Evolutionary conservation across 2,329 filamentous ascomycete species (phyloP).

Genomic region (Phialophora chinensis): DNA sequence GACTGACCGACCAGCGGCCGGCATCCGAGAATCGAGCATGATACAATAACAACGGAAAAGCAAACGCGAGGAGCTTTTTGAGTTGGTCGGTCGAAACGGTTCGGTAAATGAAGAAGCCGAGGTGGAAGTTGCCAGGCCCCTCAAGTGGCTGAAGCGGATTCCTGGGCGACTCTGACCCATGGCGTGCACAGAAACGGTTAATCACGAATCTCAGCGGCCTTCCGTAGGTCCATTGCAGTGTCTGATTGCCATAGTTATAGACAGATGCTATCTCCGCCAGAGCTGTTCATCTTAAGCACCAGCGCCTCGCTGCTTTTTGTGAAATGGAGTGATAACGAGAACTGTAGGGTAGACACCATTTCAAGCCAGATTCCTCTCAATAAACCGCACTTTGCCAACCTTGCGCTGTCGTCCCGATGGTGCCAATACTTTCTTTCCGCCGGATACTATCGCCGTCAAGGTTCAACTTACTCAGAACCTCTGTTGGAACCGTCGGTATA

Average conservation of each 20-base stretch:
- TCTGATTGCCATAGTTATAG: neutral
- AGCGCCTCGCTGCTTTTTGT: neutral
- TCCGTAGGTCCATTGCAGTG: neutral
- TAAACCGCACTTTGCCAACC: conserved; percentile 29
- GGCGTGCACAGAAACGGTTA: neutral
- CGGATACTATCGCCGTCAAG: conserved; percentile 33
- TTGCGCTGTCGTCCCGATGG: conserved; percentile 32
- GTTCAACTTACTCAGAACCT: conserved; percentile 82
- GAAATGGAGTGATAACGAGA: neutral
- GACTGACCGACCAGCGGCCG: neutral
- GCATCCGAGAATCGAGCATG: neutral
- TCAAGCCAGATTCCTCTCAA: conserved; percentile 15
- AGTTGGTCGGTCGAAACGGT: neutral
- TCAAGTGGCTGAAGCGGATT: neutral
- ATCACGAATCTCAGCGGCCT: neutral
- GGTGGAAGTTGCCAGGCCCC: neutral
- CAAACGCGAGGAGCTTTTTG: neutral
- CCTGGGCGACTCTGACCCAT: neutral
- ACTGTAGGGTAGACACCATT: neutral
- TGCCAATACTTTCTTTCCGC: conserved; percentile 31
- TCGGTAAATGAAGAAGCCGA: neutral
- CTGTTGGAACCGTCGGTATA: conserved; percentile 90
- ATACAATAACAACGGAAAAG: neutral
- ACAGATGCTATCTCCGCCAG: neutral
- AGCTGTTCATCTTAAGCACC: neutral